Base-by-base conservation (phyloP, 2,329 filamentous ascomycete species). In the Epichloe uncinata region DNA sequence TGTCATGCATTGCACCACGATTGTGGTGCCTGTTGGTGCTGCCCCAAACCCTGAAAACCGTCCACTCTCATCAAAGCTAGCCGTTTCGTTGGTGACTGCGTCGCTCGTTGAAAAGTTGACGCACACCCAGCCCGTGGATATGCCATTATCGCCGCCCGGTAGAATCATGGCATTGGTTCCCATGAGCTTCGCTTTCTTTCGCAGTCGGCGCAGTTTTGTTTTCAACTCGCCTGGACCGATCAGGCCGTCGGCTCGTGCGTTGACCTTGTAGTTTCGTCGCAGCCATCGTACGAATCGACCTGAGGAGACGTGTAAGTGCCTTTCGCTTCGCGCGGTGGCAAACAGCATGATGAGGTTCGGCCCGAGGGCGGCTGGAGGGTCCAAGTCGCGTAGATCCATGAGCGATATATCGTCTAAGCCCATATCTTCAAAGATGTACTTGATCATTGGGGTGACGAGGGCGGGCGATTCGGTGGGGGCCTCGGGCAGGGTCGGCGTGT, bases 111-210 rank as follows among this genome's bases (percentile, higher is more conserved):
- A 87, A 9, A 93, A 77, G 62, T 95, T 94, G 53, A 97, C 86
- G 66, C 93, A 98, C 18, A 98, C 85, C 93, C 93, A 98, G 9
- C 89, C 90, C 1, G 91, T 96, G 12, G 85, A 83, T 48, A 95
- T 86, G 2, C 90, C 91, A 61, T 96, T 87, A 58, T 95, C 90
- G 1, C 76, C 70, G 45, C 76, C 77, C 11, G 79, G 78, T 5
- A 79, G 72, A 44, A 77, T 74, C n/a, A 81, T 80, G 0, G 80
- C 78, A 2, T 81, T 81, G 52, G 78, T 85, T 13, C 86, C 87
- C 57, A 95, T 71, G 53, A 96, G 72, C 64, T 87, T 88, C 34
- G 88, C 85, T 58, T 85, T 83, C 63, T 87, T 87, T 7, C 85
- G 82, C 63, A 90, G 84, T 41, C 93, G 76, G 36, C 84, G 75